Base-by-base conservation (phyloP, 257 asterid genomes). In the Rubia yunnanensis region DNA sequence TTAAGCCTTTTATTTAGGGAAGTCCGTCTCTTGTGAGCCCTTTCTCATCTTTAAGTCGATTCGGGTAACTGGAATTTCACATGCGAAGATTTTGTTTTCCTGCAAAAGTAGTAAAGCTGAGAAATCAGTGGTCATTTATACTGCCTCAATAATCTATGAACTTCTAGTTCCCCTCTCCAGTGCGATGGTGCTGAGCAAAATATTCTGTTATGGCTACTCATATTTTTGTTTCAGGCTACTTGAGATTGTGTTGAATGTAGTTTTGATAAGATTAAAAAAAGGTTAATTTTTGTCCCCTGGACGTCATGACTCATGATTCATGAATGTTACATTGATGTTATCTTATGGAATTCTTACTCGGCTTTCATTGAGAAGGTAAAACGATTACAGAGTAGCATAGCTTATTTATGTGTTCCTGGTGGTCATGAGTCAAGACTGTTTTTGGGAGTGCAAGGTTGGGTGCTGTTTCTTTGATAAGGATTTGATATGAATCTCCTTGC, bases 21-120 rank as follows among this genome's bases (percentile, higher is more conserved):
- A 48, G 70, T 66, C 22, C 17, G 78, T 66, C 64, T 70, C 69
- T 31, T 63, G 22, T 56, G 61, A 65, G 72, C 69, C 60, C 38
- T 50, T 55, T 70, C 70, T 65, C 77, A 54, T 70, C 73, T 18
- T 60, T 62, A 28, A 44, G 67, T 66, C 63, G 74, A 75, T 61
- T 71, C 22, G 67, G 62, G 65, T 68, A 28, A 49, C 73, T 62
- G 66, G 66, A 55, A 60, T 67, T 64, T 69, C 36, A 63, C 48
- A 46, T 65, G 53, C 82, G 24, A 67, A 62, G 56, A 79, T 81
- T 75, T 84, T 74, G 70, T 79, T 79, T 72, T 70, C 76, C 76
- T 68, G n/a, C 70, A 53, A 65, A 70, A 61, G 77, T 72, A 78
- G 72, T 55, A 74, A 70, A 75, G 72, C 78, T 71, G 82, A 77